Conservation (phyloP, 164 flowering plant genomes). For the Nymphaea thermarum region DNA sequence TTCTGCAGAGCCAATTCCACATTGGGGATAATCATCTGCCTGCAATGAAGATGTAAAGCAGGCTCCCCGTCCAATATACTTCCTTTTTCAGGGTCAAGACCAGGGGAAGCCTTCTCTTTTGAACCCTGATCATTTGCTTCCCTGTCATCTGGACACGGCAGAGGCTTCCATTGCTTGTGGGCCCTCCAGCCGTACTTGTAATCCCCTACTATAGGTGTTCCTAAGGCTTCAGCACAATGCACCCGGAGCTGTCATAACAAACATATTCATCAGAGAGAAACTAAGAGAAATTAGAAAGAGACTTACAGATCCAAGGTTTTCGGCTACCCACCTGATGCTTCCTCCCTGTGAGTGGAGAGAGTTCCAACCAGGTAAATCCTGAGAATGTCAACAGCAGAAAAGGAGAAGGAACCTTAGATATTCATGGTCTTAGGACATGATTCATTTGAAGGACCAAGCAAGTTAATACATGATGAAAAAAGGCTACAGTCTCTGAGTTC, state of each 20-base stretch:
- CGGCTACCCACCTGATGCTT: conserved; percentile 62
- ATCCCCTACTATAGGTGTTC: conserved; percentile 97
- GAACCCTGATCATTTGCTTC: conserved; percentile 10
- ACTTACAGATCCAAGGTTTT: not conserved
- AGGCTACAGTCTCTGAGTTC: no score
- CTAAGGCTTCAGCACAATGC: conserved; percentile 88
- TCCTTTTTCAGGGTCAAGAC: conserved; percentile 45
- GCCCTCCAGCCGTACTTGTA: conserved; percentile 89
- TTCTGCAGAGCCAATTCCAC: conserved; percentile 39
- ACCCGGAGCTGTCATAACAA: conserved; percentile 60
- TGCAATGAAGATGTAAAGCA: conserved; percentile 76
- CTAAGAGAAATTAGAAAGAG: not conserved
- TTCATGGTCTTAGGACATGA: no score
- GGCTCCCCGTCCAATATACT: conserved; percentile 56
- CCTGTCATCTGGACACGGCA: conserved; percentile 11
- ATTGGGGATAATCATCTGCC: conserved; percentile 60
- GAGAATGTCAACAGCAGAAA: conserved; percentile 3
- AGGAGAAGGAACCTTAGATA: not conserved
- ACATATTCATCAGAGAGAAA: not conserved
- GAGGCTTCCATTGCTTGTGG: conserved; percentile 50
- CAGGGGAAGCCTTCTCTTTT: conserved; percentile 24
- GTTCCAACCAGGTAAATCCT: conserved; percentile 83
- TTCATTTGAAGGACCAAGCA: no score
- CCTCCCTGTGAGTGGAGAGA: conserved; percentile 76
- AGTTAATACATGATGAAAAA: no score